Evolutionary conservation across 2,329 filamentous ascomycete genomes (phyloP).

Genomic region (Leptographium galeiforme): DNA sequence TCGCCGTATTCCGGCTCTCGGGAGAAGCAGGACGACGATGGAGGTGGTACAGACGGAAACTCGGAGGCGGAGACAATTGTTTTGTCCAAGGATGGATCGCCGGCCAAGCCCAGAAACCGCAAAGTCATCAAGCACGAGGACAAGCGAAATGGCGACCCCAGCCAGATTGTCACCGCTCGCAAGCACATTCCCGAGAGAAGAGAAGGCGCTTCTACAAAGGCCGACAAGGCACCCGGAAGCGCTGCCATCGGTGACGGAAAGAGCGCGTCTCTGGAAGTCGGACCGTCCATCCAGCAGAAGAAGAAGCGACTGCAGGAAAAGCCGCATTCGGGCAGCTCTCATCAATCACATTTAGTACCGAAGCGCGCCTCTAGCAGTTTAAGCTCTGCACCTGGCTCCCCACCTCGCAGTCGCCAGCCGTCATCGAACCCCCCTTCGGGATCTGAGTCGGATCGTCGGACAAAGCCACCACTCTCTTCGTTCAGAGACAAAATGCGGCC

Average conservation of each 20-base stretch:
- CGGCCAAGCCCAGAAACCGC: slow-evolving; percentile 38
- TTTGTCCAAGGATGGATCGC: slow-evolving; percentile 51
- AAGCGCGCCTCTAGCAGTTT: slow-evolving; percentile 43
- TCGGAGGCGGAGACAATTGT: slow-evolving; percentile 64
- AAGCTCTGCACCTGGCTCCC: slow-evolving; percentile 46
- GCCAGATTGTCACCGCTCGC: neutral
- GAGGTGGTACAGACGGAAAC: slow-evolving; percentile 39
- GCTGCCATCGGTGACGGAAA: neutral
- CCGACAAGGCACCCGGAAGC: slow-evolving; percentile 10
- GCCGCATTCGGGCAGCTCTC: slow-evolving; percentile 7
- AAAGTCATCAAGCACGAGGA: slow-evolving; percentile 54
- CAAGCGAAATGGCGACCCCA: slow-evolving; percentile 33
- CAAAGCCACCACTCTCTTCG: slow-evolving; percentile 26
- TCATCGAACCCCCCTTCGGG: slow-evolving; percentile 28
- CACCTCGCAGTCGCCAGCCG: slow-evolving; percentile 27
- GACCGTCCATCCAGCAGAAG: slow-evolving; percentile 25
- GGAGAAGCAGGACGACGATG: slow-evolving; percentile 27
- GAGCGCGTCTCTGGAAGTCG: slow-evolving; percentile 8
- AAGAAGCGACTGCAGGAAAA: slow-evolving; percentile 36
- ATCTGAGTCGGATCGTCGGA: slow-evolving; percentile 42
- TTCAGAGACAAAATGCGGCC: slow-evolving; percentile 30
- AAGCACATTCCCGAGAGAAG: slow-evolving; percentile 12
- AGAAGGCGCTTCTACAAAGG: slow-evolving; percentile 5
- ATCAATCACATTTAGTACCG: neutral
- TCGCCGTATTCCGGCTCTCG: slow-evolving; percentile 12